Percentiles rank a stretch among this genome's conserved stretches.
Conservation (phyloP, 768 basidiomycete genomes). For the Lyophyllum atratum region DNA sequence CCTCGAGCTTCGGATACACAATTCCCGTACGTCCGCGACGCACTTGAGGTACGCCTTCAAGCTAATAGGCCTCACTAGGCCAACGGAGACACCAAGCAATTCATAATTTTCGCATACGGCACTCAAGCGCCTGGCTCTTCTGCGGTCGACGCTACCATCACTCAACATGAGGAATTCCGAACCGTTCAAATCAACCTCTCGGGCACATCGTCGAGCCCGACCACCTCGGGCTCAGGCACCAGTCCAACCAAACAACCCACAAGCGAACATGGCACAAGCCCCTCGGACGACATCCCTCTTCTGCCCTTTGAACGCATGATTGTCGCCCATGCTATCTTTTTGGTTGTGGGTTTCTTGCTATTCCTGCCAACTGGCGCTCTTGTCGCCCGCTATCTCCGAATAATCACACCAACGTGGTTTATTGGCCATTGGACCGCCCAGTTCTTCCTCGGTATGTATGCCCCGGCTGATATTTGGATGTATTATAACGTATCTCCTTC, state of each 20-base stretch:
- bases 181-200: conserved; percentile 48
- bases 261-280: conserved; percentile 14
- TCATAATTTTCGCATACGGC: conserved; percentile 64
- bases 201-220: conserved; percentile 25
- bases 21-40: conserved; percentile 41
- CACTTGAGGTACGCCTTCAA: neutral
- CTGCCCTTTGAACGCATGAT: conserved; percentile 49
- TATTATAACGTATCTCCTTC: neutral
- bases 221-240: conserved; percentile 19
- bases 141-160: conserved; percentile 43
- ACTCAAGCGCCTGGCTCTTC: conserved; percentile 47
- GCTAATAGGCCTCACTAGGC: conserved; percentile 31
- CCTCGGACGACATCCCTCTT: conserved; percentile 36
- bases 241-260: conserved; percentile 17
- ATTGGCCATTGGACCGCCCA: conserved; percentile 52
- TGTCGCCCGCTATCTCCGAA: conserved; percentile 55
- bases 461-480: conserved; percentile 11
- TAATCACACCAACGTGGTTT: conserved; percentile 53
- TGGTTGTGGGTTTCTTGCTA: conserved; percentile 50
- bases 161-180: conserved; percentile 50
- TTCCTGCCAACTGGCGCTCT: conserved; percentile 56
- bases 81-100: conserved; percentile 38
- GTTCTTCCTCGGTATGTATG: conserved; percentile 42
- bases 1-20: conserved; percentile 50
- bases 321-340: conserved; percentile 56